Percentiles rank a stretch among this genome's conserved stretches.
phyloP scores from a whole-genome alignment of 257 asterid species.

The Solanum bulbocastanum region DNA sequence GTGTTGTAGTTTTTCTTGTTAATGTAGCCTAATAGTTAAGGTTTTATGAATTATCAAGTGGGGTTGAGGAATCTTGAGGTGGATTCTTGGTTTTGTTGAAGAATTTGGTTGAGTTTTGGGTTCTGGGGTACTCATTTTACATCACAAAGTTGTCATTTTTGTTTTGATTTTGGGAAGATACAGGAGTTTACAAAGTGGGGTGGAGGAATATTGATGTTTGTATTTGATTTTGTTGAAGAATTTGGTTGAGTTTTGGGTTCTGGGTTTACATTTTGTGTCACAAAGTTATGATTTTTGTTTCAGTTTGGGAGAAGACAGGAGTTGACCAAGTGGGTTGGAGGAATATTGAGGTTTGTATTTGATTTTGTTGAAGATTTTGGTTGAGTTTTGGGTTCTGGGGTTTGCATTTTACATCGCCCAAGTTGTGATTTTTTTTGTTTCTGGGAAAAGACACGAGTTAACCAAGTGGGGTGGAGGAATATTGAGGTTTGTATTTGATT shows the following conservation, averaged over 20 bases:
- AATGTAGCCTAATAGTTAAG: conserved; percentile 2
- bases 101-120: not conserved
- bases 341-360: not conserved
- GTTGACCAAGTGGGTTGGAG: not conserved
- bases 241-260: not conserved
- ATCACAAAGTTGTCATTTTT: not conserved
- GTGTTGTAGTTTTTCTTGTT: not conserved
- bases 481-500: not conserved
- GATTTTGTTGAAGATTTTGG: not conserved
- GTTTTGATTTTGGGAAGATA: not conserved
- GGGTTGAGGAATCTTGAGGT: not conserved
- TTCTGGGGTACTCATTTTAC: not conserved
- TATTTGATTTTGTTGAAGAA: not conserved
- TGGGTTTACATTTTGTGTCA: not conserved
- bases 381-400: not conserved
- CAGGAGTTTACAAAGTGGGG: not conserved
- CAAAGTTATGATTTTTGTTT: not conserved
- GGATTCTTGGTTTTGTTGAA: not conserved
- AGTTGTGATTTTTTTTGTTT: not conserved
- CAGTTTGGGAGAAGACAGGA: not conserved
- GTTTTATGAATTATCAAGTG: not conserved
- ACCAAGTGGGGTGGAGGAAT: not conserved
- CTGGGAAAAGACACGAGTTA: not conserved
- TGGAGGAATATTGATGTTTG: not conserved
- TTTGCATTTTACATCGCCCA: not conserved